Evolutionary conservation across 352 stramenopile species (phyloP), one percentile per base, ranked within the genome.

Genomic region (Albugo candida): DNA sequence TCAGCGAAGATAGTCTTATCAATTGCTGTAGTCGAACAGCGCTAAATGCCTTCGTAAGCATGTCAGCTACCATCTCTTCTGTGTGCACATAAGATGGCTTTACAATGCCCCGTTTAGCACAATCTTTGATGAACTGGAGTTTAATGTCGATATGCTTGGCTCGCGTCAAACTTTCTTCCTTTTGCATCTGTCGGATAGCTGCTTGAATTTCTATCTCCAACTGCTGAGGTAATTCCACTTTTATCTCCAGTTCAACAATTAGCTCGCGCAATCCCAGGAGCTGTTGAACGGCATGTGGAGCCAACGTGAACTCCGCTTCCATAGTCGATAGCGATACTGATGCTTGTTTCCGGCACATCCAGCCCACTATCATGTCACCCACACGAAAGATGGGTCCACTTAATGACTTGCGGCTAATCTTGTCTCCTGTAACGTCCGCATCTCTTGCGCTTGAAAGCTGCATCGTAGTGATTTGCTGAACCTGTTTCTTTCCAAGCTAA

Each of bases 361-460:
- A 53, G n/a, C 16, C 21, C 5, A 54, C 35, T 19, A 41, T 13
- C 34, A 58, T 60, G 0, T 56, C 60, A 24, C 58, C 44, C 1
- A 61, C 11, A 0, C 18, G 17, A 0, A 64, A 2, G 0, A 62
- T 17, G 0, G 24, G 48, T 12, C 51, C 56, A 2, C 45, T 56
- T 2, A 64, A 37, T 0, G 60, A 60, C 45, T 60, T 67, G 2
- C 52, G 38, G 38, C 17, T 13, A 8, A 52, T 41, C 10, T 11
- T 11, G 45, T 61, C 52, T 0, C 37, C 52, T 0, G 59, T 52
- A 11, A 45, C 63, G n/a, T 64, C 52, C 0, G 49, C 47, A 36
- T 67, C 53, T 13, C 44, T 62, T 42, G 54, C 59, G 14, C 6
- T 31, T 6, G 48, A 21, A 0, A 61, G 34, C 39, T 11, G 36